Base-by-base conservation (phyloP, 1,284 basidiomycete species). In the Microstroma glucosiphilum region DNA sequence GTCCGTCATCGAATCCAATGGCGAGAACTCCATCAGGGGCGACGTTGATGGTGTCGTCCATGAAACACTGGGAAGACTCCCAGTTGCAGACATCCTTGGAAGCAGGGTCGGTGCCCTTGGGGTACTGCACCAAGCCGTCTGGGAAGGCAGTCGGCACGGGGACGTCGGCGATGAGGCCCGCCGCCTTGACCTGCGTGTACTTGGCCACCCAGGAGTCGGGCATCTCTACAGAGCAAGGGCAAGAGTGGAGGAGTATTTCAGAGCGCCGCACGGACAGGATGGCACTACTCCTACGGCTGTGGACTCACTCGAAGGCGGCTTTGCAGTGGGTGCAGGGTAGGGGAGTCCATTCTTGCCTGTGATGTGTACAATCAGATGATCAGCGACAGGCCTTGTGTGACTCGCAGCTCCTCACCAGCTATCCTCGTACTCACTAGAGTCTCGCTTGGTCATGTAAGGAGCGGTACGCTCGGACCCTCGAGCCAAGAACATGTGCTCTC, bases 31-130 rank as follows among this genome's bases (percentile, higher is more conserved):
- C 59, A 51, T 60, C 62, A 7, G 71, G 71, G 9, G 85, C 87
- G 68, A 90, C 85, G 87, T 87, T 89, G 58, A 89, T 73, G 69
- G 89, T 86, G 17, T 80, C 85, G 2, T 82, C 68, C 60, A 82
- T 83, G 54, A 80, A 72, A 77, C 89, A 91, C 70, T 86, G 64
- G 25, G 63, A 68, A 51, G 58, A 60, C 30, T 67, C 68, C 72
- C 72, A 74, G 30, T 63, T 69, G 65, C 72, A 74, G 17, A 61
- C 63, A 15, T 51, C 54, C 54, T n/a, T 30, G 37, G 51, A 48
- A n/a, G 66, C 59, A 43, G 60, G 56, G 42, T 64, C 62, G 25
- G 40, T 60, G 41, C 65, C 68, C 58, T 64, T 63, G 42, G 70
- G 63, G 53, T 73, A 73, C 41, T 61, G 62, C 15, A 62, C 61